Percentiles rank a stretch among this genome's conserved stretches.
These are phyloP conservation scores for Fusarium napiforme DNA, from an alignment of 2,329 filamentous ascomycete genomes.

Conservation along the genomic window DNA sequence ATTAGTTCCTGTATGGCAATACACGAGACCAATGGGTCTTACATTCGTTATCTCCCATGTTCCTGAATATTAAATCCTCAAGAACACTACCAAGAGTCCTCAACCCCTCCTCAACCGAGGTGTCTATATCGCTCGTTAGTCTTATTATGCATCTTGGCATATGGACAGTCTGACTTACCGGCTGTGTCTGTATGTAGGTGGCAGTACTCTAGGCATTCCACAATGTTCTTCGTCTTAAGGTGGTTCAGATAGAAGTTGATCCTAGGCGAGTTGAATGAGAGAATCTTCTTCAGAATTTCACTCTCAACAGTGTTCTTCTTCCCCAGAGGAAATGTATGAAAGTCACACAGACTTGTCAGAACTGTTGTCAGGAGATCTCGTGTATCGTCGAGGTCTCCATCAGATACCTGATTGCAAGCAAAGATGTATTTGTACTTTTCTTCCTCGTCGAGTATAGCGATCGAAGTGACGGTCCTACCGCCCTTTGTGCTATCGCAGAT, in stretches of 20 bases:
- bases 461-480: slow-evolving; percentile 47
- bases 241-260: slow-evolving; percentile 29
- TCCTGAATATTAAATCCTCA: background rate
- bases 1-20: background rate
- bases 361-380: slow-evolving; percentile 22
- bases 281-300: slow-evolving; percentile 21
- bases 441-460: slow-evolving; percentile 45
- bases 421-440: slow-evolving; percentile 46
- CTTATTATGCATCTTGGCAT: rapidly evolving
- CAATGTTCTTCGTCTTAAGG: slow-evolving; percentile 6
- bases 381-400: background rate
- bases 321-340: background rate
- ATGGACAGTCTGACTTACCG: background rate
- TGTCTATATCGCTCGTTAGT: background rate
- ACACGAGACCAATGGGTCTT: background rate
- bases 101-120: background rate
- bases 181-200: background rate
- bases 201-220: slow-evolving; percentile 27
- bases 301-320: background rate
- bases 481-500: slow-evolving; percentile 46
- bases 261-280: slow-evolving; percentile 36
- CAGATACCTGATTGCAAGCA: slow-evolving; percentile 44
- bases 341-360: slow-evolving; percentile 14
- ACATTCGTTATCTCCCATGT: background rate
- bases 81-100: background rate